Evolutionary conservation across 495 filamentous ascomycete genomes (phyloP).

Genomic region (Podospora pseudocomata): DNA sequence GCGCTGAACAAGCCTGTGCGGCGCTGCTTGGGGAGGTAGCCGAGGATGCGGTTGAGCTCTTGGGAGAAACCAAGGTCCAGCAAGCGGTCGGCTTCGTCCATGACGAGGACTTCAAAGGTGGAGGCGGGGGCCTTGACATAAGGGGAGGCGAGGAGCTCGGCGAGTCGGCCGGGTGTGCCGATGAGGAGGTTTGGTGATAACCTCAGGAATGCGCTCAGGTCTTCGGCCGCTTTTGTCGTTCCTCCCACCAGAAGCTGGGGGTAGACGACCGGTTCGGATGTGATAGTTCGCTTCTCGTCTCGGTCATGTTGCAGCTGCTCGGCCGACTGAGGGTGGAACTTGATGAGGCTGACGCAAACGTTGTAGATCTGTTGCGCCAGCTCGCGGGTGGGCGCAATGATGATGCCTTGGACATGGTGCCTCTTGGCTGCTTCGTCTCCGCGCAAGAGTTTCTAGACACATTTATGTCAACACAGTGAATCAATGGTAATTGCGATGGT

Average conservation of each 20-base stretch:
- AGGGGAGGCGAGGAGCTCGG: constrained; percentile 84
- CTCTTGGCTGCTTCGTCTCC: constrained; percentile 70
- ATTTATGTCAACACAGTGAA: not conserved
- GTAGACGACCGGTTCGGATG: constrained; percentile 56
- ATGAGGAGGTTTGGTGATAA: constrained; percentile 81
- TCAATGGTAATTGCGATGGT: not conserved
- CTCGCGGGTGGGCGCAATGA: constrained; percentile 91
- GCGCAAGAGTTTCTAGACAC: constrained; percentile 59
- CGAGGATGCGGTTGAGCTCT: constrained; percentile 79
- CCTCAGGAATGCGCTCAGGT: constrained; percentile 75
- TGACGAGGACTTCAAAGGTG: constrained; percentile 81
- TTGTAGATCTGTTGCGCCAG: constrained; percentile 85
- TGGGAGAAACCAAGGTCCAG: constrained; percentile 95
- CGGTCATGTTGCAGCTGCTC: constrained; percentile 49
- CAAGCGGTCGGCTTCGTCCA: constrained; percentile 91
- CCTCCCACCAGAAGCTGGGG: constrained; percentile 89
- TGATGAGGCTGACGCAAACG: constrained; percentile 71
- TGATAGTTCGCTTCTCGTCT: constrained; percentile 52
- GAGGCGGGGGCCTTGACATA: constrained; percentile 87
- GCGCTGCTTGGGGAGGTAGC: constrained; percentile 83
- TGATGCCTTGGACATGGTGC: constrained; percentile 83
- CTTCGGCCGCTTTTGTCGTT: constrained; percentile 74
- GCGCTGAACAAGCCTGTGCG: constrained; percentile 93
- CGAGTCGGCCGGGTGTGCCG: constrained; percentile 80
- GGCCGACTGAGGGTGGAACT: constrained; percentile 77